These are phyloP conservation scores for Teunomyces cretensis DNA, from an alignment of 805 yeast species.

Conservation along the genomic window DNA sequence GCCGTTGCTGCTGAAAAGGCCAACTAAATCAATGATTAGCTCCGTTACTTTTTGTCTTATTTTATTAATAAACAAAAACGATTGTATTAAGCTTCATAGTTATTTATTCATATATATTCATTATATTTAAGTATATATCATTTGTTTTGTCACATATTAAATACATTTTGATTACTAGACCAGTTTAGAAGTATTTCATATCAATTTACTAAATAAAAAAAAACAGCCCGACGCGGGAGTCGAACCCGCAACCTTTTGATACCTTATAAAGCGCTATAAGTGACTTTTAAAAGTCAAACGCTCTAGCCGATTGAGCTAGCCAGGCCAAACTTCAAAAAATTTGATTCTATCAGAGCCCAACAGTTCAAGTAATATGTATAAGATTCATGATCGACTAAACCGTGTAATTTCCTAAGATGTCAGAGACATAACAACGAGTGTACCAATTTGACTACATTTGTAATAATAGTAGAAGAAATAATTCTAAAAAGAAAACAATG, in stretches of 20 bases:
- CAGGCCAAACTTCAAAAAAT: slow-evolving; percentile 5
- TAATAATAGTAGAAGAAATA: too few relatives aligned
- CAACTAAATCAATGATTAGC: slow-evolving; percentile 2
- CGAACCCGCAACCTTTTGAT: slow-evolving; percentile 13
- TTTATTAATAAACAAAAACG: slow-evolving; percentile 1
- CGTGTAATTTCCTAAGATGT: too few relatives aligned
- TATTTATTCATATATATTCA: slow-evolving; percentile 4
- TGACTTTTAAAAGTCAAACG: slow-evolving; percentile 10
- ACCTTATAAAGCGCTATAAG: neutral
- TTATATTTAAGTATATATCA: neutral
- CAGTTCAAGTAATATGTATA: too few relatives aligned
- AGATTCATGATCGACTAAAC: too few relatives aligned
- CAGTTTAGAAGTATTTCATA: too few relatives aligned
- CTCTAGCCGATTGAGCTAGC: slow-evolving; percentile 13
- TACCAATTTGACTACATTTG: too few relatives aligned
- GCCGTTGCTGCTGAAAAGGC: slow-evolving; percentile 15
- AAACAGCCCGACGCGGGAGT: slow-evolving; percentile 12
- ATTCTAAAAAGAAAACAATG: too few relatives aligned
- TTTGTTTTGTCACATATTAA: neutral
- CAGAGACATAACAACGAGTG: too few relatives aligned
- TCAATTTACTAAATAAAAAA: slow-evolving; percentile 1
- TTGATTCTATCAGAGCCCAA: too few relatives aligned
- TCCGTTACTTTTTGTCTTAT: slow-evolving; percentile 1
- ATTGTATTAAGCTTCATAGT: slow-evolving; percentile 4
- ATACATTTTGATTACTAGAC: neutral